Evolutionary conservation across 371 early-diverging fungal genomes (phyloP).

Genomic region (Haplosporangium sp.): DNA sequence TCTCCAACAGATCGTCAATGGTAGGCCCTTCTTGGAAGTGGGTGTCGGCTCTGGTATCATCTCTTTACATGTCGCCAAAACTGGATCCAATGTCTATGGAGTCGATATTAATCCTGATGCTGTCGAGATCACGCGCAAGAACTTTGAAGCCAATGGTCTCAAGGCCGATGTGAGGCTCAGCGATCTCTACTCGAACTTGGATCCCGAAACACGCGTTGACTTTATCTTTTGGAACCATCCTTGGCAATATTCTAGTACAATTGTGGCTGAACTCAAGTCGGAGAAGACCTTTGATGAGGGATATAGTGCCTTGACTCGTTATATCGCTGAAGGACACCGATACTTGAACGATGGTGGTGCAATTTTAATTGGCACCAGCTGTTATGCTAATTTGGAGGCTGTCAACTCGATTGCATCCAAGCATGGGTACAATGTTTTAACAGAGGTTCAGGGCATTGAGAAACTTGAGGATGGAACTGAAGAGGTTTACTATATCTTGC

Average conservation of each 20-base stretch:
- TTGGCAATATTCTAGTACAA: slow-evolving; percentile 4
- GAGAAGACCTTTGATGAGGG: slow-evolving; percentile 22
- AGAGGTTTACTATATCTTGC: slow-evolving; percentile 16
- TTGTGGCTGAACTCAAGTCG: slow-evolving; percentile 3
- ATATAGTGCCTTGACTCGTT: slow-evolving; percentile 6
- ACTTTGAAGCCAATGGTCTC: slow-evolving; percentile 11
- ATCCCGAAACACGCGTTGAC: background rate
- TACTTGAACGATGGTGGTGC: slow-evolving; percentile 2
- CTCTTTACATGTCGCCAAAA: slow-evolving; percentile 5
- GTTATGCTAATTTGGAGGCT: slow-evolving; percentile 13
- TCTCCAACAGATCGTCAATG: slow-evolving; percentile 3
- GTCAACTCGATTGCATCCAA: background rate
- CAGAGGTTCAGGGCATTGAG: background rate
- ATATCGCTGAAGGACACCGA: slow-evolving; percentile 1
- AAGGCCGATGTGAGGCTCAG: slow-evolving; percentile 15
- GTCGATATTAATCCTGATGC: slow-evolving; percentile 25
- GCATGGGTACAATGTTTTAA: background rate
- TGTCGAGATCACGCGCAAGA: slow-evolving; percentile 7
- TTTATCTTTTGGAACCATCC: slow-evolving; percentile 25
- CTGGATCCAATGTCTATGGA: slow-evolving; percentile 5
- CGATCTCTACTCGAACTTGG: slow-evolving; percentile 14
- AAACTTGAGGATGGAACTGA: slow-evolving; percentile 15
- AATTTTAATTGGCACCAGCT: slow-evolving; percentile 18
- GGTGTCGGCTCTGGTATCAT: slow-evolving; percentile 22
- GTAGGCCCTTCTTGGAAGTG: slow-evolving; percentile 14